phyloP scores from a whole-genome alignment of 768 basidiomycete species.

The Pleurotus ostreatus region DNA sequence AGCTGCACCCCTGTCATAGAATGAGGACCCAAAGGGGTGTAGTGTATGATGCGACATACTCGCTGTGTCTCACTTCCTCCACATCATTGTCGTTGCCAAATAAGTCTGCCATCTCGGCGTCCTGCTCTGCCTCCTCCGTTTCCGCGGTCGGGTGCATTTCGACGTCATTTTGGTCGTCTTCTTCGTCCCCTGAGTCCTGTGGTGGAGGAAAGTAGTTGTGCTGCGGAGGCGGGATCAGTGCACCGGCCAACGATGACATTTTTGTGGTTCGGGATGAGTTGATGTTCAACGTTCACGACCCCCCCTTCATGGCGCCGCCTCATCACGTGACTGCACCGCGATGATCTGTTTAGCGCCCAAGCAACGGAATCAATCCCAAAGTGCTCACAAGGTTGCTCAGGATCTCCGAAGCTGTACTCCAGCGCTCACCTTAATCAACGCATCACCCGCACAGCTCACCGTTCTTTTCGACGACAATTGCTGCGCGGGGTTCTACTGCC shows the following conservation, averaged over 20 bases:
- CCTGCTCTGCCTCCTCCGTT: constrained; percentile 24
- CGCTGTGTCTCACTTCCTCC: constrained; percentile 43
- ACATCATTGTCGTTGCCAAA: constrained; percentile 70
- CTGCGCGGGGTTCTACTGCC: no score
- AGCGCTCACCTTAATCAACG: no score
- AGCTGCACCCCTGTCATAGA: constrained; percentile 23
- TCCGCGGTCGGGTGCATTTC: constrained; percentile 33
- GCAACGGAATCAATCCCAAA: no score
- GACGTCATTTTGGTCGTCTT: constrained; percentile 27
- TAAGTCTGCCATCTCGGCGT: constrained; percentile 72
- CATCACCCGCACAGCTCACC: no score
- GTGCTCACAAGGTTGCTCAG: no score
- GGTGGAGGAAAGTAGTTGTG: background rate
- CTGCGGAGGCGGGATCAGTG: constrained; percentile 33
- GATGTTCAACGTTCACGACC: no score
- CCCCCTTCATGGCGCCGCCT: no score
- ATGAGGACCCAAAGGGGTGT: constrained; percentile 1
- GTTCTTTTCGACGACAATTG: no score
- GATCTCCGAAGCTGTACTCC: no score
- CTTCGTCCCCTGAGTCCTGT: background rate
- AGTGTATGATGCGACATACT: constrained; percentile 26
- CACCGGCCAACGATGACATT: constrained; percentile 63
- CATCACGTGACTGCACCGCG: no score
- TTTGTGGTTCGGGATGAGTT: background rate
- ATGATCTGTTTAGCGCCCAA: no score